phyloP scores from a whole-genome alignment of 1,284 basidiomycete species.

The Bondarzewia mesenterica region DNA sequence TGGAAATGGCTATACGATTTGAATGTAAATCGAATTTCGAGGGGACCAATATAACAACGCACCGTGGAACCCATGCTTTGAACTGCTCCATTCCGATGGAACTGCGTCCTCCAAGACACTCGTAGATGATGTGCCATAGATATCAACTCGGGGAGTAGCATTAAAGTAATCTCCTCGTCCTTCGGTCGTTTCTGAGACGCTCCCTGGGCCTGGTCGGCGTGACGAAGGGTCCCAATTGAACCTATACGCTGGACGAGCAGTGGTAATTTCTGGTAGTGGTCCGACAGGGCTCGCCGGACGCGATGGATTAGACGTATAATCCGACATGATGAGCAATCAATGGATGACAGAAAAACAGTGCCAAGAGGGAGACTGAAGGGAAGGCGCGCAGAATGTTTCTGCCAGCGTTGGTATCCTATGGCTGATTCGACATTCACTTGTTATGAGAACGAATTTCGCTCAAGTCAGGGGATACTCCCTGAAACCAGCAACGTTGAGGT shows the following conservation, averaged over 20 bases:
- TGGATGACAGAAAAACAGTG: neutral
- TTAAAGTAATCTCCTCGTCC: slow-evolving; percentile 34
- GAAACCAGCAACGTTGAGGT: too few species aligned
- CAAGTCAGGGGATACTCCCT: too few species aligned
- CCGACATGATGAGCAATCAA: slow-evolving; percentile 23
- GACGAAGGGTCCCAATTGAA: slow-evolving; percentile 61
- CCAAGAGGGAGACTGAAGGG: neutral
- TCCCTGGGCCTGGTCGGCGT: slow-evolving; percentile 48
- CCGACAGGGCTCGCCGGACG: slow-evolving; percentile 42
- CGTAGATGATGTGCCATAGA: slow-evolving; percentile 23
- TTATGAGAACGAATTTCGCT: too few species aligned
- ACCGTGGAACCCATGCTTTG: slow-evolving; percentile 77
- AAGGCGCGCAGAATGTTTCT: neutral
- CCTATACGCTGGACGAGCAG: slow-evolving; percentile 41
- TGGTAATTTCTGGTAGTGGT: slow-evolving; percentile 31
- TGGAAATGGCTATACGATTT: slow-evolving; percentile 49
- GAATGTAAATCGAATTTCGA: neutral
- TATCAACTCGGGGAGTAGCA: slow-evolving; percentile 13
- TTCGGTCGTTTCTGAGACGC: slow-evolving; percentile 60
- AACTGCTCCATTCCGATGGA: slow-evolving; percentile 66
- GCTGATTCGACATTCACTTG: neutral
- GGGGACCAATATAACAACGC: slow-evolving; percentile 16
- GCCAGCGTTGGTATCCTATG: neutral
- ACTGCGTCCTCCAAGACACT: slow-evolving; percentile 36
- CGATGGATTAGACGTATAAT: slow-evolving; percentile 31